phyloP scores from a whole-genome alignment of 768 basidiomycete genomes.

The Amanita fuliginea region DNA sequence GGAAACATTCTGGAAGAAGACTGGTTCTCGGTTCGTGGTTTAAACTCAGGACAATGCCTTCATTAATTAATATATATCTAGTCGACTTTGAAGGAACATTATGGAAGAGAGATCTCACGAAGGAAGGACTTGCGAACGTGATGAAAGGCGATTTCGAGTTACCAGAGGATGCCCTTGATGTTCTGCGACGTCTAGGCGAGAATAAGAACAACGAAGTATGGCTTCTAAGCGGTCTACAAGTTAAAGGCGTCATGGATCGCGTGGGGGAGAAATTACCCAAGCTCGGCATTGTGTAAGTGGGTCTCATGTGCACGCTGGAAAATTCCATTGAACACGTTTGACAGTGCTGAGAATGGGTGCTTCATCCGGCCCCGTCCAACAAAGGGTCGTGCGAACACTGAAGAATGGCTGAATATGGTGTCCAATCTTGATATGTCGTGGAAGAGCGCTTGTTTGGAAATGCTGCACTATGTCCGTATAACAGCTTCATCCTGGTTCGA shows the following conservation, averaged over 20 bases:
- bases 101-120: slow-evolving; percentile 53
- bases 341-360: slow-evolving; percentile 80
- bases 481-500: background rate
- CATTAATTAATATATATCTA: background rate
- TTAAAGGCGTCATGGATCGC: slow-evolving; percentile 51
- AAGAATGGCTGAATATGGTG: slow-evolving; percentile 74
- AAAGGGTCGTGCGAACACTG: slow-evolving; percentile 11
- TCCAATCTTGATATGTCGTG: slow-evolving; percentile 68
- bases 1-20: slow-evolving; percentile 52
- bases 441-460: slow-evolving; percentile 75
- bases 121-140: slow-evolving; percentile 28
- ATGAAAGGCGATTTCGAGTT: slow-evolving; percentile 18
- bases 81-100: slow-evolving; percentile 75
- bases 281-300: slow-evolving; percentile 64
- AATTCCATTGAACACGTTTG: slow-evolving; percentile 1
- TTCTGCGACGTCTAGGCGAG: slow-evolving; percentile 47
- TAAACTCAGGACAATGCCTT: background rate
- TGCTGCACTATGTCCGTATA: slow-evolving; percentile 65
- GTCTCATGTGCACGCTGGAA: background rate
- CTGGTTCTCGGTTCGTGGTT: slow-evolving; percentile 33
- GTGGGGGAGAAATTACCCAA: slow-evolving; percentile 50
- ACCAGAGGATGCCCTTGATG: slow-evolving; percentile 29
- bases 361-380: slow-evolving; percentile 51
- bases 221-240: slow-evolving; percentile 66
- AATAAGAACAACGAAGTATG: slow-evolving; percentile 70